Percentiles rank a stretch among this genome's conserved stretches.
Evolutionary conservation across 2,329 filamentous ascomycete species (phyloP).

Genomic region (Phialocephala subalpina): DNA sequence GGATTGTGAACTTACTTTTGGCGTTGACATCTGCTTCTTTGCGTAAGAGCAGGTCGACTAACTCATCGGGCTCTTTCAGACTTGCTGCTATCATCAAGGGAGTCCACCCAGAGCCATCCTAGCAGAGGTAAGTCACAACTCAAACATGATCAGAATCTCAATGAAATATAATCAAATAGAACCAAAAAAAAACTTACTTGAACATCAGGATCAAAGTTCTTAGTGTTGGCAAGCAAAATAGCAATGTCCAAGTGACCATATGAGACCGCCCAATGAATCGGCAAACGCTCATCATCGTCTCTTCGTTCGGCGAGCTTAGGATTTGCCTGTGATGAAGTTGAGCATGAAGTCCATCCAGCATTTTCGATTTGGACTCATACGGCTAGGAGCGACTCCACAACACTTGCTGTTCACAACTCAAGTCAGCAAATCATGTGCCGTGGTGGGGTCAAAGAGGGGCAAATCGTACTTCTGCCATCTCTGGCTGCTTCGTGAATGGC

Average conservation of each 20-base stretch:
- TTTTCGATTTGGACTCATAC: conserved; percentile 50
- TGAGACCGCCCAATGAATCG: conserved; percentile 93
- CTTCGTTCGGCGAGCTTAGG: conserved; percentile 75
- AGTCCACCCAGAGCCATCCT: conserved; percentile 85
- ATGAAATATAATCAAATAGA: too few relatives aligned
- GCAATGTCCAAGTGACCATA: conserved; percentile 82
- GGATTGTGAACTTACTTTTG: conserved; percentile 62
- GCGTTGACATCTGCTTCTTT: conserved; percentile 77
- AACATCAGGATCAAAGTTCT: conserved; percentile 83
- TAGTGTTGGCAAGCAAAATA: conserved; percentile 72
- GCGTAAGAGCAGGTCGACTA: conserved; percentile 72
- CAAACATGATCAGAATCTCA: neutral
- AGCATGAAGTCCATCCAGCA: conserved; percentile 19
- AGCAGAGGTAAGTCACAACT: neutral
- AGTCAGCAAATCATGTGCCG: conserved; percentile 35
- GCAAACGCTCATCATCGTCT: conserved; percentile 88
- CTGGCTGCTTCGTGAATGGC: conserved; percentile 88
- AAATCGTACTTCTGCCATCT: conserved; percentile 77
- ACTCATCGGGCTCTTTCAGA: conserved; percentile 73
- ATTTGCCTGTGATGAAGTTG: conserved; percentile 65
- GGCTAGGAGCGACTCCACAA: conserved; percentile 78
- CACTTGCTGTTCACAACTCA: conserved; percentile 58
- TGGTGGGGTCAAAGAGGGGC: conserved; percentile 24
- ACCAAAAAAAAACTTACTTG: conserved; percentile 66
- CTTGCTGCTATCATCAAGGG: conserved; percentile 84